A percentile compares a stretch with the other conserved stretches of the same genome.
These are phyloP conservation scores for Adansonia madagascariensis DNA, from an alignment of 441 rosid species.

Conservation along the genomic window DNA sequence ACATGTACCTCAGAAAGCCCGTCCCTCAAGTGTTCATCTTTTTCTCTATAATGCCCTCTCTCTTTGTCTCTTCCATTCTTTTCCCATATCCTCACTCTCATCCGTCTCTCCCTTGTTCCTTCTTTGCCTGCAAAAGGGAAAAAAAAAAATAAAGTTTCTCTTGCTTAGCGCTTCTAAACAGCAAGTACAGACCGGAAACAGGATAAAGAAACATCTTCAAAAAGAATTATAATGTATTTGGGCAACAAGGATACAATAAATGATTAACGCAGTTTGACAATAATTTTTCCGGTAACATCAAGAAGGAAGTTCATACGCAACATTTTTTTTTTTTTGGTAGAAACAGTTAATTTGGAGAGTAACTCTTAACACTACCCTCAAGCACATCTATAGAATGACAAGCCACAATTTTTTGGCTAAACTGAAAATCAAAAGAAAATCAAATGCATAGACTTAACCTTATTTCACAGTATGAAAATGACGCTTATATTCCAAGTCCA, in stretches of 20 bases:
- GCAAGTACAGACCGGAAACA: background rate
- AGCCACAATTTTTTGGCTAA: background rate
- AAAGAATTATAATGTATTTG: too few species aligned
- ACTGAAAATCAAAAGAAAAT: background rate
- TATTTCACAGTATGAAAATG: background rate
- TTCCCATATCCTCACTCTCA: constrained; percentile 52
- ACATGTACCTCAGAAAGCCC: constrained; percentile 40
- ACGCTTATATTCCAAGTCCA: background rate
- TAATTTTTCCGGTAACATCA: background rate
- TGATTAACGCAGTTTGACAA: background rate
- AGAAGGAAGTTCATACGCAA: background rate
- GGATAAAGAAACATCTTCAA: background rate
- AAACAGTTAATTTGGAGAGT: background rate
- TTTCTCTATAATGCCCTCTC: constrained; percentile 50
- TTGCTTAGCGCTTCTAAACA: too few species aligned
- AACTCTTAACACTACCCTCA: background rate
- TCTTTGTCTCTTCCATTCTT: constrained; percentile 61
- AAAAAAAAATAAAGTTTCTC: too few species aligned
- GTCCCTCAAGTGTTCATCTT: constrained; percentile 48
- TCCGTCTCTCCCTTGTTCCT: constrained; percentile 52
- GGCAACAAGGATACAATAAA: background rate
- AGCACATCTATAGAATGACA: constrained; percentile 4
- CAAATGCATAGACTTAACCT: background rate
- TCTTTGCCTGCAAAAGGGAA: constrained; percentile 46
- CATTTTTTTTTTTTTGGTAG: background rate